A percentile compares a stretch with the other conserved stretches of the same genome.
These are phyloP conservation scores for Dactylellina sp. DNA, from an alignment of 2,329 filamentous ascomycete species.

Conservation along the genomic window DNA sequence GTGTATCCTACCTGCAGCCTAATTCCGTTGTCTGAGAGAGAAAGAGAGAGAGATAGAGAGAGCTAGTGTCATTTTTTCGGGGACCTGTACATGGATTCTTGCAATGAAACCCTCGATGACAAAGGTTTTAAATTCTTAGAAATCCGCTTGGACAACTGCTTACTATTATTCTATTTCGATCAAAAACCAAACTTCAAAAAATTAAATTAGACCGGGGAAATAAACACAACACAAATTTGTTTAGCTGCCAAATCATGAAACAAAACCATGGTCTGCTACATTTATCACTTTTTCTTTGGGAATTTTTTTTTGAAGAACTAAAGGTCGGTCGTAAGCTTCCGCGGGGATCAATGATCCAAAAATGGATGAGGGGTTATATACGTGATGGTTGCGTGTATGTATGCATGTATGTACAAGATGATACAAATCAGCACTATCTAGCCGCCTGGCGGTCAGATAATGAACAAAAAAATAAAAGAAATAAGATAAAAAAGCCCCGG, in stretches of 20 bases:
- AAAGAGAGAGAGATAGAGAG: no score
- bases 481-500: no score
- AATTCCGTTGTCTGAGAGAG: neutral
- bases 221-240: constrained; percentile 8
- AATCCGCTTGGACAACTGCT: constrained; percentile 1
- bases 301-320: no score
- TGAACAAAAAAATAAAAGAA: neutral
- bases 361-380: constrained; percentile 5
- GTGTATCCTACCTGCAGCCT: constrained; percentile 9
- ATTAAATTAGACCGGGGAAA: neutral
- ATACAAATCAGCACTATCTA: constrained; percentile 40
- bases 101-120: neutral
- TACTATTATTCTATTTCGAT: constrained; percentile 9
- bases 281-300: no score
- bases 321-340: neutral
- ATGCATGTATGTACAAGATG: constrained; percentile 1
- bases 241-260: constrained; percentile 28
- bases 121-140: neutral
- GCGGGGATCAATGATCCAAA: constrained; percentile 3
- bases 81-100: neutral
- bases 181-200: neutral
- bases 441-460: constrained; percentile 47
- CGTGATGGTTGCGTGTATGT: no score
- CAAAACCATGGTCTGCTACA: neutral
- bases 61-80: no score